Conservation (phyloP, 2,329 filamentous ascomycete genomes). For the Penicillium sp. region DNA sequence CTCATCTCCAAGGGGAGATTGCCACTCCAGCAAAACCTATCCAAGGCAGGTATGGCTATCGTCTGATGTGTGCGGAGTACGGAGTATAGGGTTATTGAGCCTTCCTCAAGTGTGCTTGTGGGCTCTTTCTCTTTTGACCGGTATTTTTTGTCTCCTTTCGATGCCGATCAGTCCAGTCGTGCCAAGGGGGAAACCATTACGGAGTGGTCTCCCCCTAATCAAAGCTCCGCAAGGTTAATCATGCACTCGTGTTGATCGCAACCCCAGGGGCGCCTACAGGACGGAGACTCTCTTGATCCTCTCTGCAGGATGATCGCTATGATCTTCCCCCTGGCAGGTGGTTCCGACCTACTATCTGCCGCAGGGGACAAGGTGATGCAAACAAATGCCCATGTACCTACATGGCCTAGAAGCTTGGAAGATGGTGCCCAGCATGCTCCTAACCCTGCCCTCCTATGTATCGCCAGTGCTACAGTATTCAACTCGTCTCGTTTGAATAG, state of each 20-base stretch:
- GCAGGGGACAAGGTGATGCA: conserved; percentile 2
- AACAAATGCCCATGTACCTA: background rate
- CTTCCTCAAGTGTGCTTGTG: background rate
- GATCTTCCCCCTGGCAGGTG: conserved; percentile 17
- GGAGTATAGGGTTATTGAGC: background rate
- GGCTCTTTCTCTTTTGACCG: background rate
- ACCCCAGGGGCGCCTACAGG: conserved; percentile 22
- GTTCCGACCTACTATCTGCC: conserved; percentile 5
- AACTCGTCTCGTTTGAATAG: too few relatives aligned
- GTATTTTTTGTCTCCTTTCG: background rate
- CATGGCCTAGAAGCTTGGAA: background rate
- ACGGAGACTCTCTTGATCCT: background rate
- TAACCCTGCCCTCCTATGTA: background rate
- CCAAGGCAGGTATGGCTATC: background rate
- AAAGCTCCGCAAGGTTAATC: conserved; percentile 25
- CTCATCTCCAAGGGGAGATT: background rate
- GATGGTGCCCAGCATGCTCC: background rate
- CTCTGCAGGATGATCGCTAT: background rate
- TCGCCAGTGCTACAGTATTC: background rate
- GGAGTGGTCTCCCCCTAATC: conserved; percentile 7
- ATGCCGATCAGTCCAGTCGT: background rate
- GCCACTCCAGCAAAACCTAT: background rate
- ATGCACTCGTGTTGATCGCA: conserved; percentile 22
- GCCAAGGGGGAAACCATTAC: conserved; percentile 15
- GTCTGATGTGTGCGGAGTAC: too few relatives aligned